Evolutionary conservation across 441 rosid genomes (phyloP).

Genomic region (Populus hybrid): DNA sequence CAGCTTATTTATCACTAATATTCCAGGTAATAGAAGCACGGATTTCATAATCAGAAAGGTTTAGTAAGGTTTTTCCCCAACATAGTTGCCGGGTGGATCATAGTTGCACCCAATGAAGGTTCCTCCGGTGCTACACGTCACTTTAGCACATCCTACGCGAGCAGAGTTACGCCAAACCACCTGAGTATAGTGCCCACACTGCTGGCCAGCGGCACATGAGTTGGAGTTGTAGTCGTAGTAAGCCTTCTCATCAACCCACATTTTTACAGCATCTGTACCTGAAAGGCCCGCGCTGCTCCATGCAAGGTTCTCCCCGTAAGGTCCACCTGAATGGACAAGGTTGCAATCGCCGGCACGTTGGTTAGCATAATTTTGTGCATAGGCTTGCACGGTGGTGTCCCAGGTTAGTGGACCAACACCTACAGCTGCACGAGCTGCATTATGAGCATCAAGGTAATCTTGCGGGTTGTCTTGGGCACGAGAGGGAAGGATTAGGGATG

Average conservation of each 20-base stretch:
- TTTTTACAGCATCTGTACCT: conserved; percentile 36
- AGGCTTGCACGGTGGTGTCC: conserved; percentile 41
- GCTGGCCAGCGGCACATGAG: conserved; percentile 30
- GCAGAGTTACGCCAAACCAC: conserved; percentile 50
- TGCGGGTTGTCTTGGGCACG: conserved; percentile 34
- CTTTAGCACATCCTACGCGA: conserved; percentile 47
- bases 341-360: conserved; percentile 37
- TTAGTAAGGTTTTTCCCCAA: conserved; percentile 66
- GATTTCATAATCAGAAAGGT: too few relatives aligned
- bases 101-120: conserved; percentile 64
- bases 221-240: conserved; percentile 35
- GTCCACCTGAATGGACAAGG: conserved; percentile 41
- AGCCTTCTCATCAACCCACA: conserved; percentile 47
- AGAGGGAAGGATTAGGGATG: conserved; percentile 12
- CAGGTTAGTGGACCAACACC: conserved; percentile 45
- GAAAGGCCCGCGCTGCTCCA: conserved; percentile 20
- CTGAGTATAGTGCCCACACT: conserved; percentile 48
- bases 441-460: conserved; percentile 57
- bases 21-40: too few relatives aligned
- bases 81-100: conserved; percentile 71
- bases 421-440: conserved; percentile 41
- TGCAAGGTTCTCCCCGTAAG: conserved; percentile 56
- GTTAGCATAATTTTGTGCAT: conserved; percentile 36
- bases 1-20: too few relatives aligned
- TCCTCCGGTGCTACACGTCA: conserved; percentile 38